phyloP scores from a whole-genome alignment of 768 basidiomycete species.

The Coprinopsis sp. region DNA sequence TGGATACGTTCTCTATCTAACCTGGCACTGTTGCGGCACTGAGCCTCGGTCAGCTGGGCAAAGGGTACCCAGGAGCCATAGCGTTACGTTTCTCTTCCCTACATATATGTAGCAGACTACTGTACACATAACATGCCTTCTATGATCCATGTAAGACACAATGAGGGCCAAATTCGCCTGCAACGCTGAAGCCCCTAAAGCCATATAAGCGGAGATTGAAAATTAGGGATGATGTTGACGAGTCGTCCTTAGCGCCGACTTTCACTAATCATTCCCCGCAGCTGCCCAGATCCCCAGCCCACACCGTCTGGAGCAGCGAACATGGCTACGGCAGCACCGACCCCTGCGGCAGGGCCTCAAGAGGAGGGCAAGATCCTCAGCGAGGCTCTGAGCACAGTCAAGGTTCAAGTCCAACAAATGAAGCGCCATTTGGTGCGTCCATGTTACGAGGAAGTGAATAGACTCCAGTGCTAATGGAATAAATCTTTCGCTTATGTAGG shows the following conservation, averaged over 20 bases:
- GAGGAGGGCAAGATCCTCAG: conserved; percentile 84
- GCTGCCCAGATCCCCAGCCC: background rate
- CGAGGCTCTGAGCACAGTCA: conserved; percentile 81
- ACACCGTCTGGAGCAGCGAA: conserved; percentile 10
- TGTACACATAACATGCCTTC: too few species aligned
- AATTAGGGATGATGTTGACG: background rate
- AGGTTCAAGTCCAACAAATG: conserved; percentile 92
- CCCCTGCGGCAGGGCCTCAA: conserved; percentile 36
- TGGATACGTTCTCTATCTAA: too few species aligned
- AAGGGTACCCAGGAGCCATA: too few species aligned
- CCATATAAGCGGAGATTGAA: too few species aligned
- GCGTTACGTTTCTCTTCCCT: too few species aligned
- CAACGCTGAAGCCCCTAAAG: too few species aligned
- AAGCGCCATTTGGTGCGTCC: conserved; percentile 79
- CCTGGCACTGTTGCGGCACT: too few species aligned
- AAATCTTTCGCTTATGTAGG: conserved; percentile 40
- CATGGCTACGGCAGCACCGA: conserved; percentile 18
- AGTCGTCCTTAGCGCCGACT: conserved; percentile 7
- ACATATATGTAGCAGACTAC: too few species aligned
- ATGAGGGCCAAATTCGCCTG: too few species aligned
- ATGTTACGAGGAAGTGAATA: too few species aligned
- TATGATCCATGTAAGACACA: too few species aligned
- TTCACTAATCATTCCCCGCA: conserved; percentile 2
- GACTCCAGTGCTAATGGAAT: conserved; percentile 4
- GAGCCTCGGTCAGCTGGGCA: too few species aligned